Conservation (phyloP, 1,284 basidiomycete genomes). For the Sparassis latifolia region DNA sequence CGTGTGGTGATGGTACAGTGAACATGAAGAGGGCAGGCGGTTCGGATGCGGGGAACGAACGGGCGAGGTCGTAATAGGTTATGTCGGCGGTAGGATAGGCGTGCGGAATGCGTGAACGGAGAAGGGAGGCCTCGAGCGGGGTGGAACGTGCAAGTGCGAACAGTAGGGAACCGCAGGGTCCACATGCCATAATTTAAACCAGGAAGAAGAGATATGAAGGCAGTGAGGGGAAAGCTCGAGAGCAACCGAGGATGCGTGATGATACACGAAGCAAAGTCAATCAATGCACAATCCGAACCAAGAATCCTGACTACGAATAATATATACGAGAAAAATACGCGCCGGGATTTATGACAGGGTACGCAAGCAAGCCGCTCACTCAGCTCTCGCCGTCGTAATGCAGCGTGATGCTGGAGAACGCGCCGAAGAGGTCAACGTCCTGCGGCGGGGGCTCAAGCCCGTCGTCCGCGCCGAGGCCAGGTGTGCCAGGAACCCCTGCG, state of each 20-base stretch:
- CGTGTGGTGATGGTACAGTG: neutral
- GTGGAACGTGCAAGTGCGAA: neutral
- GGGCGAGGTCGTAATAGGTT: too few relatives aligned
- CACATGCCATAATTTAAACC: neutral
- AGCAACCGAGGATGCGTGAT: slow-evolving; percentile 6
- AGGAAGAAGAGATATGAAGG: neutral
- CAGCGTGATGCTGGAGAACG: slow-evolving; percentile 84
- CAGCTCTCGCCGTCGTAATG: slow-evolving; percentile 70
- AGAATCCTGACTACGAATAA: too few relatives aligned
- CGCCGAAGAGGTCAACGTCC: slow-evolving; percentile 64
- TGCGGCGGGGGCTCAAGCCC: slow-evolving; percentile 36
- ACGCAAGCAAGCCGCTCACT: too few relatives aligned
- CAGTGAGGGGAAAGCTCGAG: neutral
- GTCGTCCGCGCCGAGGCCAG: slow-evolving; percentile 42
- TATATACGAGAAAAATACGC: too few relatives aligned
- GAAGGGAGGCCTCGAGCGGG: too few relatives aligned
- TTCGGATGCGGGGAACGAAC: neutral
- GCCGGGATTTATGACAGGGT: neutral
- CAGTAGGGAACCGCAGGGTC: neutral
- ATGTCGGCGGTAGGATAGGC: too few relatives aligned
- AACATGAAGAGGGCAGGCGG: neutral
- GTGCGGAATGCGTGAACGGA: too few relatives aligned
- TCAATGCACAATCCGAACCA: too few relatives aligned
- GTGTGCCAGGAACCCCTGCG: slow-evolving; percentile 31
- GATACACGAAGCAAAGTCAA: slow-evolving; percentile 1